These are phyloP conservation scores for Scedosporium minutisporum DNA, from an alignment of 2,329 filamentous ascomycete genomes.

Conservation along the genomic window DNA sequence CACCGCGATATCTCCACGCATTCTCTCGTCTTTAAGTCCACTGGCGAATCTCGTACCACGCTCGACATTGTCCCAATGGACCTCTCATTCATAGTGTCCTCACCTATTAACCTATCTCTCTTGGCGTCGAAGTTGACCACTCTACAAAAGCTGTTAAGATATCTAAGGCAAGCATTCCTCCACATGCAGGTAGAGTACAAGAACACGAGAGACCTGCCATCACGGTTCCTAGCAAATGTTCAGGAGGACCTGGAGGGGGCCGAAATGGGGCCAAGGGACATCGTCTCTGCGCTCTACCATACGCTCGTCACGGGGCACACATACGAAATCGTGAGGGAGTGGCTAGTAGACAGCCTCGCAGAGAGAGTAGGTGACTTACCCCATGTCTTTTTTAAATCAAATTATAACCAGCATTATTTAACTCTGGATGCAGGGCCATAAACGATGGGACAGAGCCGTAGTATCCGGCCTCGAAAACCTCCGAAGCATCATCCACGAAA, in stretches of 20 bases:
- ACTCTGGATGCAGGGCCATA: conserved; percentile 56
- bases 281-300: conserved; percentile 73
- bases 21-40: conserved; percentile 49
- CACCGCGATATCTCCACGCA: conserved; percentile 70
- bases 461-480: conserved; percentile 68
- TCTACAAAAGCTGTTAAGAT: conserved; percentile 76
- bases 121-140: conserved; percentile 81
- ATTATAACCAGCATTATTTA: conserved; percentile 11
- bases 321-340: conserved; percentile 67
- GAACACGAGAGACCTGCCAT: conserved; percentile 68
- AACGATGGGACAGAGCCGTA: conserved; percentile 88
- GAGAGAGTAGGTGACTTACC: conserved; percentile 52
- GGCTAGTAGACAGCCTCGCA: conserved; percentile 74
- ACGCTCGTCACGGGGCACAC: conserved; percentile 75
- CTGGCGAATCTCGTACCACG: conserved; percentile 20
- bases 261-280: conserved; percentile 45
- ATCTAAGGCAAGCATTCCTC: conserved; percentile 69
- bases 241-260: conserved; percentile 61
- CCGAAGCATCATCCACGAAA: conserved; percentile 71
- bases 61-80: conserved; percentile 67
- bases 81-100: conserved; percentile 70
- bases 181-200: conserved; percentile 79
- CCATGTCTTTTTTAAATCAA: not conserved
- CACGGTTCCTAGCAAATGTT: conserved; percentile 67
- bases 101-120: conserved; percentile 71